These are phyloP conservation scores for Thelonectria discophora DNA, from an alignment of 2,329 filamentous ascomycete species.

Conservation along the genomic window DNA sequence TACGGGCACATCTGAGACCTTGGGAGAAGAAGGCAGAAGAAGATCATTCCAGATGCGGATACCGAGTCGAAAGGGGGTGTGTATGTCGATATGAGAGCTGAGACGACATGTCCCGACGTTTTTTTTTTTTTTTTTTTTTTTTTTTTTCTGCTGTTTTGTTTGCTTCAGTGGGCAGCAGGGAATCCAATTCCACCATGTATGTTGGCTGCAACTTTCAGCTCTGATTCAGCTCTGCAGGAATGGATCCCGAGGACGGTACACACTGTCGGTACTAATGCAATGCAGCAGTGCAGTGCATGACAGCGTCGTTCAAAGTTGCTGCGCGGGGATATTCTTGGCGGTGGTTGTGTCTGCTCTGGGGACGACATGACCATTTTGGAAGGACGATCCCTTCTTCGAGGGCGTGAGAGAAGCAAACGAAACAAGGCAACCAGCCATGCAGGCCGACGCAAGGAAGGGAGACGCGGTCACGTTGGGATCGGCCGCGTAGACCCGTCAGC, in stretches of 20 bases:
- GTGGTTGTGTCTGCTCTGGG: background rate
- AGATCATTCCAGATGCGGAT: background rate
- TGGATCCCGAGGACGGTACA: background rate
- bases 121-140: too few species aligned
- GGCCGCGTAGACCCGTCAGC: constrained; percentile 24
- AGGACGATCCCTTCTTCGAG: constrained; percentile 31
- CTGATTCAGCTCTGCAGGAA: background rate
- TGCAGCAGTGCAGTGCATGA: background rate
- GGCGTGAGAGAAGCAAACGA: background rate
- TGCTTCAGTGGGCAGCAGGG: background rate
- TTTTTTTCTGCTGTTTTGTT: background rate
- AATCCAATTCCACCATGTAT: background rate
- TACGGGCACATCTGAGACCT: too few species aligned
- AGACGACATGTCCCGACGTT: background rate
- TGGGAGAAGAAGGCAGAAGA: background rate
- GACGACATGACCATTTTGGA: constrained; percentile 14
- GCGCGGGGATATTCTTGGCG: too few species aligned
- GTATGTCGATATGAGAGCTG: too few species aligned
- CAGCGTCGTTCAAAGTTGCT: background rate
- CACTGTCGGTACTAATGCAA: too few species aligned
- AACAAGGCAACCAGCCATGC: constrained; percentile 16
- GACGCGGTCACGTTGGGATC: constrained; percentile 15
- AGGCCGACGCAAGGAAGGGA: background rate
- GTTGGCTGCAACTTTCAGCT: constrained; percentile 9
- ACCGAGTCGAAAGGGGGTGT: background rate